Evolutionary conservation across 2,329 filamentous ascomycete genomes (phyloP).

Genomic region (Exophiala alcalophila): DNA sequence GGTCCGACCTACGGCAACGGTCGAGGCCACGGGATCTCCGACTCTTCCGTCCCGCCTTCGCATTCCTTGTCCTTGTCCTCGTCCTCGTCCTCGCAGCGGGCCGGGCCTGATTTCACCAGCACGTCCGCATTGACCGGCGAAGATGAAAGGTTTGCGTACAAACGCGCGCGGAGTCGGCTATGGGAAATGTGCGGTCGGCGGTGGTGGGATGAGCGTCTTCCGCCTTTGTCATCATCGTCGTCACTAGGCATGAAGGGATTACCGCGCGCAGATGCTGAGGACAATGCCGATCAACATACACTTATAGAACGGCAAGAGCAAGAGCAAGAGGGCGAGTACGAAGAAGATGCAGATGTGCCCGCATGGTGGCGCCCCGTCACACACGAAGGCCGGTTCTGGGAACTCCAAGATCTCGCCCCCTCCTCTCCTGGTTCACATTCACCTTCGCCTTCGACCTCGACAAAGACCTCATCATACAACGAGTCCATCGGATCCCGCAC

Average conservation of each 20-base stretch:
- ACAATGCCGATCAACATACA: background rate
- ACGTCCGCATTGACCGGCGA: conserved; percentile 70
- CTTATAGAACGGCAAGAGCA: too few relatives aligned
- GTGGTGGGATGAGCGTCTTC: conserved; percentile 62
- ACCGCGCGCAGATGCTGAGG: background rate
- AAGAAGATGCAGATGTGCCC: conserved; percentile 40
- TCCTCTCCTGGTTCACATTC: background rate
- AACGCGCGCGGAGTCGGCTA: conserved; percentile 69
- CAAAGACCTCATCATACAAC: too few relatives aligned
- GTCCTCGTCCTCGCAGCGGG: too few relatives aligned
- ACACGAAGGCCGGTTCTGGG: conserved; percentile 64
- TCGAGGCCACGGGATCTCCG: conserved; percentile 28
- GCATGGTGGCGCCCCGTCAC: conserved; percentile 69
- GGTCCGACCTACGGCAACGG: conserved; percentile 34
- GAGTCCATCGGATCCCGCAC: too few relatives aligned
- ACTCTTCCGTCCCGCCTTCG: conserved; percentile 21
- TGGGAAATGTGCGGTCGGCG: conserved; percentile 75
- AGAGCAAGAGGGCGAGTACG: background rate
- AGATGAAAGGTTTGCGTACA: conserved; percentile 78
- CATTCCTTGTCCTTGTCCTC: too few relatives aligned
- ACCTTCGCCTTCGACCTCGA: too few relatives aligned
- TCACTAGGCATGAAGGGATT: too few relatives aligned
- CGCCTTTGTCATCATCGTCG: background rate
- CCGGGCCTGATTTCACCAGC: conserved; percentile 62
- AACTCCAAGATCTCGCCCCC: too few relatives aligned